These are phyloP conservation scores for Kentomonas sorsogonicus DNA, from an alignment of 208 protist genomes.

Conservation along the genomic window DNA sequence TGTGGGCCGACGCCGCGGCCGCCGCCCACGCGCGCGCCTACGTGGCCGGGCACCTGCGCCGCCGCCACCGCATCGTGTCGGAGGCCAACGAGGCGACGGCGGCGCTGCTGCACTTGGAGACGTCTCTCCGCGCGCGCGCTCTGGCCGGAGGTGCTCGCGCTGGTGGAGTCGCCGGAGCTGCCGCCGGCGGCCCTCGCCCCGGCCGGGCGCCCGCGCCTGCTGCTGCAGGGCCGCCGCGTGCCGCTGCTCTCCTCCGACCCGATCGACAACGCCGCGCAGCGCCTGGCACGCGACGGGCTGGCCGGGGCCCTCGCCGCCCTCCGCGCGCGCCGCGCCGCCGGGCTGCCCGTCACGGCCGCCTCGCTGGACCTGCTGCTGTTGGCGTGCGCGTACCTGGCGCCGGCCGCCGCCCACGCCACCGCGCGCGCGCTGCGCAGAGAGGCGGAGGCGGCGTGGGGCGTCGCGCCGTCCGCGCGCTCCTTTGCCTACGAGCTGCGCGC, in stretches of 20 bases:
- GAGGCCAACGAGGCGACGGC: conserved; percentile 26
- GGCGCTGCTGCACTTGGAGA: conserved; percentile 50
- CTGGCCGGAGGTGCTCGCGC: conserved; percentile 23
- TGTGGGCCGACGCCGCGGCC: conserved; percentile 40
- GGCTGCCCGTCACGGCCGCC: conserved; percentile 15
- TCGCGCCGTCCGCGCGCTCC: conserved; percentile 26
- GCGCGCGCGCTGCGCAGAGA: conserved; percentile 12
- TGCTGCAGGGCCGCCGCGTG: too few species aligned
- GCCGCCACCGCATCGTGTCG: conserved; percentile 24
- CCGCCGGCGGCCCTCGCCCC: conserved; percentile 24
- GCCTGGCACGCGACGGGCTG: conserved; percentile 36
- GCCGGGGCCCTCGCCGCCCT: too few species aligned
- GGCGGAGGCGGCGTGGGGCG: conserved; percentile 16
- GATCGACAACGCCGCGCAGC: conserved; percentile 33
- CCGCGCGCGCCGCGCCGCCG: conserved; percentile 28
- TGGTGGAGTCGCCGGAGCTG: conserved; percentile 41
- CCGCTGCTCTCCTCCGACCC: too few species aligned
- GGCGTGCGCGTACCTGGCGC: conserved; percentile 21
- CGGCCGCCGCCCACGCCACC: conserved; percentile 8
- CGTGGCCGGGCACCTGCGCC: conserved; percentile 16
- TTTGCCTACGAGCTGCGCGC: conserved; percentile 8
- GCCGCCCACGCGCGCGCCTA: conserved; percentile 41
- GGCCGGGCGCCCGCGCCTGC: conserved; percentile 44
- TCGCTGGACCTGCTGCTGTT: conserved; percentile 44
- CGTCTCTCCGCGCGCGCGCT: conserved; percentile 45